These are phyloP conservation scores for Mariannaea elegans DNA, from an alignment of 2,329 filamentous ascomycete species.

Conservation along the genomic window DNA sequence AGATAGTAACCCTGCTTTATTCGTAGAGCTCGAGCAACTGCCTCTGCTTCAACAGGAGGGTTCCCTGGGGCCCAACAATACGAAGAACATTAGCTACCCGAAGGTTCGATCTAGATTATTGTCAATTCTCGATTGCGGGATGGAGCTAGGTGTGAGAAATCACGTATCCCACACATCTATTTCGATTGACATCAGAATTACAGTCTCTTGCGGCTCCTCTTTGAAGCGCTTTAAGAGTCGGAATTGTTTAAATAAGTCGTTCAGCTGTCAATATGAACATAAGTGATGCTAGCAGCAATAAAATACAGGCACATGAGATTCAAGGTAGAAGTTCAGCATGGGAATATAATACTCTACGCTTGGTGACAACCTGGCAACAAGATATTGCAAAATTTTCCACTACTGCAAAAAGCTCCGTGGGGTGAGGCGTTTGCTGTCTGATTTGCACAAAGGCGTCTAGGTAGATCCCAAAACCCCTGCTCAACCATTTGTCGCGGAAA, in stretches of 20 bases:
- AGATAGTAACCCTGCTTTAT: conserved; percentile 22
- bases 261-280: conserved; percentile 15
- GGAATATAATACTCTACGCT: conserved; percentile 22
- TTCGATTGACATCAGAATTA: conserved; percentile 18
- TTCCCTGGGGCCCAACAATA: conserved; percentile 28
- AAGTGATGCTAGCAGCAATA: not conserved
- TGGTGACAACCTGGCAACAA: no score
- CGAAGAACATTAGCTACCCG: conserved; percentile 15
- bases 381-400: no score
- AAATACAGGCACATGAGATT: not conserved
- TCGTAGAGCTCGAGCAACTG: conserved; percentile 9
- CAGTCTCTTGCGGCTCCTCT: not conserved
- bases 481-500: no score
- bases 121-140: not conserved
- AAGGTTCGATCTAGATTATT: conserved; percentile 5
- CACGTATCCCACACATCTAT: conserved; percentile 18
- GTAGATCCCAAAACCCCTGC: no score
- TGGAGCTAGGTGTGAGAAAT: not conserved
- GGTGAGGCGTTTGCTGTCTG: no score
- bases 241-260: conserved; percentile 6
- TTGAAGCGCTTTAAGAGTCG: conserved; percentile 6
- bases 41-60: conserved; percentile 21
- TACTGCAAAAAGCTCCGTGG: no score
- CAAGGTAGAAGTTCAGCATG: conserved; percentile 19
- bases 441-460: no score